Evolutionary conservation across 352 stramenopile genomes (phyloP), one percentile per base, ranked within the genome.

Genomic region (Phytopythium boreale): DNA sequence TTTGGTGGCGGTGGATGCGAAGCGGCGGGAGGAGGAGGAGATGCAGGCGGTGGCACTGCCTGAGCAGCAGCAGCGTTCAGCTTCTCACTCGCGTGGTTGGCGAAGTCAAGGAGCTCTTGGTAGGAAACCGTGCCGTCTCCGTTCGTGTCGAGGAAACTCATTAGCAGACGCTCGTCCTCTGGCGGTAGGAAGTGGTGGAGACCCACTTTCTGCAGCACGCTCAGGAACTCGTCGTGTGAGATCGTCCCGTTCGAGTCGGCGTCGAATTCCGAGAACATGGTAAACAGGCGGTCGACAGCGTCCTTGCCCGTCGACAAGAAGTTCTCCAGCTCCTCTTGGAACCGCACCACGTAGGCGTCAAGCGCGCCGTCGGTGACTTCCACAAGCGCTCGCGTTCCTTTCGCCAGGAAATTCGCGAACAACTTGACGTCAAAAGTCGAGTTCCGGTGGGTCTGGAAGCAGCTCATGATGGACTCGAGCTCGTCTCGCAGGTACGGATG

Each of bases 401-500:
- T 75, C 0, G 78, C 63, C 50, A 92, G 63, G 44, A 89, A 89
- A 12, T 68, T 71, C 34, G 66, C 74, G 43, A 92, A 90, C n/a
- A 82, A 49, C 11, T 66, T 62, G 2, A 86, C 73, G 59, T 80
- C 82, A 29, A 91, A 91, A 0, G 67, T 71, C 31, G 70, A 76
- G 22, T 67, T 63, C n/a, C 66, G 58, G 22, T 79, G 68, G 5
- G 67, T 50, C 41, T 79, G 69, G 56, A 90, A 91, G 47, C 82
- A 90, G 24, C 61, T 62, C 53, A 86, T 73, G 61, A 91, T 80
- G 11, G 63, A 63, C 57, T 91, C 73, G 12, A 90, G 63, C 39
- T 90, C 83, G 61, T 94, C 85, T 6, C 79, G 79, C 20, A 90
- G 65, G 61, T 87, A 93, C 9, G 85, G 83, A 44, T 91, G 79